Percentiles rank a stretch among this genome's conserved stretches.
Conservation (phyloP, 495 filamentous ascomycete genomes). For the Annulohypoxylon nitens region DNA sequence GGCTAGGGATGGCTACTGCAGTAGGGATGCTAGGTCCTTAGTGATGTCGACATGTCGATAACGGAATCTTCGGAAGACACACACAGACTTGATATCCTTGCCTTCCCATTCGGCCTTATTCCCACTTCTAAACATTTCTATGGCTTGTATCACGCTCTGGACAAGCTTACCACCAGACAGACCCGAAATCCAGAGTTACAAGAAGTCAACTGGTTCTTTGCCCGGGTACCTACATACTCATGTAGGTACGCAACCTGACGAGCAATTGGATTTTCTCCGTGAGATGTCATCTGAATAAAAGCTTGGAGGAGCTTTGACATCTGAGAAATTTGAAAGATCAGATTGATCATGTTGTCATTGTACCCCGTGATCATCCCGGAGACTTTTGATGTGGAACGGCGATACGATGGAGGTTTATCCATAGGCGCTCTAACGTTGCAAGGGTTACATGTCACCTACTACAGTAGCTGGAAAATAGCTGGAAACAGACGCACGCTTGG, state of each 20-base stretch:
- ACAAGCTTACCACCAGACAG: neutral
- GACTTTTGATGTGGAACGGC: constrained; percentile 12
- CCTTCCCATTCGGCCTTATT: constrained; percentile 25
- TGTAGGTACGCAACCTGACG: neutral
- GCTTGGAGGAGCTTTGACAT: neutral
- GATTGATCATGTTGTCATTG: constrained; percentile 3
- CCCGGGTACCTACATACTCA: neutral
- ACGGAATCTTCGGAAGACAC: constrained; percentile 44
- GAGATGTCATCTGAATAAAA: neutral
- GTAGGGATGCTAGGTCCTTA: constrained; percentile 4
- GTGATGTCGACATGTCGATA: constrained; percentile 24
- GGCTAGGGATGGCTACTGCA: neutral
- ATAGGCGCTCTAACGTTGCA: constrained; percentile 2
- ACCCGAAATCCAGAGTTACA: neutral
- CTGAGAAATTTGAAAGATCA: constrained; percentile 4
- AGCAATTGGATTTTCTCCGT: neutral
- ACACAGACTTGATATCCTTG: constrained; percentile 32
- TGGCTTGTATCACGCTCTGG: constrained; percentile 24
- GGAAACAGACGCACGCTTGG: constrained; percentile 11
- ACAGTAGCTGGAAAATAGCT: neutral
- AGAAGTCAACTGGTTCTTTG: constrained; percentile 4
- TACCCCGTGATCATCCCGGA: constrained; percentile 12
- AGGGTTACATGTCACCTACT: constrained; percentile 14
- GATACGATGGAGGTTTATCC: constrained; percentile 2
- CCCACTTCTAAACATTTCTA: neutral